Evolutionary conservation across 1,139 yeast species (phyloP).

Genomic region (Pichia sp.): DNA sequence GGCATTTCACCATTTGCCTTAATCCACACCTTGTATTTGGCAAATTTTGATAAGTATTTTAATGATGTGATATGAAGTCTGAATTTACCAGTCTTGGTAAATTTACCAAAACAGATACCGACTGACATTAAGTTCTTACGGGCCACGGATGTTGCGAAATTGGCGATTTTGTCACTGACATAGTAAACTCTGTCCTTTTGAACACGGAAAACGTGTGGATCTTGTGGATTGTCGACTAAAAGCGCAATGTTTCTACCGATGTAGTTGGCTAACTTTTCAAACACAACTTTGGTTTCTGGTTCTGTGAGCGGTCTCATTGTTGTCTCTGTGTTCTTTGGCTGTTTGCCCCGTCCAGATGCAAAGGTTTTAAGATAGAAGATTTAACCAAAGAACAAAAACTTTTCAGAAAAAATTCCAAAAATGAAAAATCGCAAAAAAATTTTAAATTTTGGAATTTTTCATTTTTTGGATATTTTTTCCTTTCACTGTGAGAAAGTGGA

Average conservation of each 20-base stretch:
- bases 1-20: conserved; percentile 99
- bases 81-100: conserved; percentile 97
- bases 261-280: conserved; percentile 94
- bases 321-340: background rate
- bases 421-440: background rate
- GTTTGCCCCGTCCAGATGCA: too few species aligned
- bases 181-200: conserved; percentile 97
- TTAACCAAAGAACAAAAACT: background rate
- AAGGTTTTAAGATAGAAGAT: too few species aligned
- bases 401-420: background rate
- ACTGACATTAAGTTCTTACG: conserved; percentile 88
- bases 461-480: background rate
- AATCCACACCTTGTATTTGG: conserved; percentile 95
- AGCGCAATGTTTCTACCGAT: conserved; percentile 92
- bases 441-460: background rate
- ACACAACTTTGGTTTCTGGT: conserved; percentile 94
- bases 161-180: conserved; percentile 79
- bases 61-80: conserved; percentile 92
- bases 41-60: conserved; percentile 78
- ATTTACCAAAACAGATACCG: conserved; percentile 93
- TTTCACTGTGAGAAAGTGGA: background rate
- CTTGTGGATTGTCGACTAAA: conserved; percentile 82
- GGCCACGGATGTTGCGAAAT: conserved; percentile 86
- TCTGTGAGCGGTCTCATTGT: conserved; percentile 93
- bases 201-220: conserved; percentile 91